Evolutionary conservation across 768 basidiomycete genomes (phyloP), one percentile per base, ranked within the genome.

Genomic region (Lactarius sanguifluus): DNA sequence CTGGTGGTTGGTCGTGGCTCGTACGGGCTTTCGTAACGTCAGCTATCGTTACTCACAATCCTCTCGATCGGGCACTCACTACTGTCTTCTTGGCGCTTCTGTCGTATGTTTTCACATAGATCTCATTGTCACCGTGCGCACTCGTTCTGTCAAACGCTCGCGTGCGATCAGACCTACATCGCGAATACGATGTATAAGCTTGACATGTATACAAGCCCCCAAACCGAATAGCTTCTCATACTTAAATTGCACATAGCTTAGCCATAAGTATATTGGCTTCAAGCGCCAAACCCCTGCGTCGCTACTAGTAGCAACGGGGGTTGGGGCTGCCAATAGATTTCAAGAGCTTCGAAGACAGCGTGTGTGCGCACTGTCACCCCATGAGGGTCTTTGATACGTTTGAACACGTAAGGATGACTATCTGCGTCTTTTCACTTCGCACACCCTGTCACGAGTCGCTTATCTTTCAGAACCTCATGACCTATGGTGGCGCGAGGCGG

Each of bases 381-480:
- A 36, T 45, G 50, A 50, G 56, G 55, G 41, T 38, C 50, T 61
- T 38, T 20, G 43, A 9, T 36, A 36, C 41, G 32, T 30, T 56
- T 7, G 18, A 62, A 62, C 60, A 66, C 65, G 65, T 66, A 66
- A 66, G 57, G 18, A 58, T 52, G 59, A 65, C 59, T 30, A 34
- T 47, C 2, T 7, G n/a, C 54, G 20, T 36, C 52, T 25, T 30
- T 9, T 25, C 52, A 30, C 60, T 57, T 57, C 52, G 54, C 56
- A 57, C 65, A 55, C 41, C 47, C 43, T 57, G 65, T 62, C 65
- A 66, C 65, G 36, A 23, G 61, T 57, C 38, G 47, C 65, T 66
- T 66, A 66, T 66, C 65, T 50, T 15, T 50, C 38, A 1, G 30
- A 41, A 32, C 45, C 65, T 62, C 65, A 66, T 66, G 65, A 66